A percentile compares a stretch with the other conserved stretches of the same genome.
These are phyloP conservation scores for Leccinum cinnamomeum DNA, from an alignment of 1,284 basidiomycete genomes.

Conservation along the genomic window DNA sequence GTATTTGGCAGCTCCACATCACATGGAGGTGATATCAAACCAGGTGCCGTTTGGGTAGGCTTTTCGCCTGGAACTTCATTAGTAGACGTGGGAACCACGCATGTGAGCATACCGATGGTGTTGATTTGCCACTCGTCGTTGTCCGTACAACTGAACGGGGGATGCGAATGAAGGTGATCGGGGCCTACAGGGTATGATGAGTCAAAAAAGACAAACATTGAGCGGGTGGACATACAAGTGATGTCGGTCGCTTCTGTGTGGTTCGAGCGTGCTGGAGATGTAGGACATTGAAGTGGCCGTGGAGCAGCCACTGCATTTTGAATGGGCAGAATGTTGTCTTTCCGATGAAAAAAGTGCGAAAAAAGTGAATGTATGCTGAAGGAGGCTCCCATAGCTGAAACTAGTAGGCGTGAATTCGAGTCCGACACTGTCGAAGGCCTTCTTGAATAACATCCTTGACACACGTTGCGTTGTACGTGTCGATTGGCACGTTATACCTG, in stretches of 20 bases:
- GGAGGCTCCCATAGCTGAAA: not conserved
- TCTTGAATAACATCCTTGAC: not conserved
- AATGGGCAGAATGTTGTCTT: not conserved
- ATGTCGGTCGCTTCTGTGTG: not conserved
- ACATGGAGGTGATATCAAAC: not conserved
- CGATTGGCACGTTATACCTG: not conserved
- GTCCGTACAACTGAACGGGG: no score
- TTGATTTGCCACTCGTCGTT: no score
- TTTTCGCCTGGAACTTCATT: not conserved
- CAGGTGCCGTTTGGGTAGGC: not conserved
- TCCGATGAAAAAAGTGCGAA: not conserved
- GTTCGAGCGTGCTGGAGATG: not conserved
- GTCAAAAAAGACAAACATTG: not conserved
- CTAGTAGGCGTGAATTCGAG: not conserved
- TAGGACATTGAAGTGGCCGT: not conserved
- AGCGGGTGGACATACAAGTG: slow-evolving; percentile 1
- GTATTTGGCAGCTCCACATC: not conserved
- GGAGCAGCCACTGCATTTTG: not conserved
- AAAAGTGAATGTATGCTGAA: not conserved
- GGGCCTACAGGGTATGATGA: no score
- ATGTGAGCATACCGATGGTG: not conserved
- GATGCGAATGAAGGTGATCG: no score
- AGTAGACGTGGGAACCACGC: not conserved
- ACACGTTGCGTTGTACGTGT: not conserved
- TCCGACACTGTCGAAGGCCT: not conserved